These are phyloP conservation scores for Vanilla planifolia DNA, from an alignment of 106 monocot species.

Conservation along the genomic window DNA sequence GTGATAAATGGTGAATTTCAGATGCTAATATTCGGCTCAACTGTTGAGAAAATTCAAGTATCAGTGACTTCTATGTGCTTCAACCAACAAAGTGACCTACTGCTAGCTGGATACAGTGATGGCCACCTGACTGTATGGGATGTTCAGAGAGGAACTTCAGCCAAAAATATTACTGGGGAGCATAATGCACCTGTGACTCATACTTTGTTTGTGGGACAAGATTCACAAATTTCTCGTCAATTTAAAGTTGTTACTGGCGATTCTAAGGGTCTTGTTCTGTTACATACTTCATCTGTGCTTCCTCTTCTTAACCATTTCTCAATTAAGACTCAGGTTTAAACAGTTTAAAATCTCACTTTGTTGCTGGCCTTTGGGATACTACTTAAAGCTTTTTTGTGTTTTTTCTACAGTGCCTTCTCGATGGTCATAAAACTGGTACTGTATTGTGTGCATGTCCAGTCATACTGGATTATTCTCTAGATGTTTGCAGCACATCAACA, in stretches of 20 bases:
- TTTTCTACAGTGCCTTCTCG: slow-evolving; percentile 59
- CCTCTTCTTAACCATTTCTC: slow-evolving; percentile 77
- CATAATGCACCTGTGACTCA: slow-evolving; percentile 81
- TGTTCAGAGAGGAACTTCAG: slow-evolving; percentile 55
- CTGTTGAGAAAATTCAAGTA: slow-evolving; percentile 62
- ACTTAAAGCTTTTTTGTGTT: slow-evolving; percentile 6
- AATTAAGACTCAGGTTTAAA: slow-evolving; percentile 69
- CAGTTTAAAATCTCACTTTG: background rate
- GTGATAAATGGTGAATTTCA: slow-evolving; percentile 37
- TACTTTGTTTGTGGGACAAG: slow-evolving; percentile 76
- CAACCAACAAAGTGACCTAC: slow-evolving; percentile 87
- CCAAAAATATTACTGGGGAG: slow-evolving; percentile 72
- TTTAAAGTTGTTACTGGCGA: slow-evolving; percentile 91
- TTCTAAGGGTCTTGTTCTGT: slow-evolving; percentile 75
- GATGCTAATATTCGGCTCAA: slow-evolving; percentile 65
- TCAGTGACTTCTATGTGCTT: slow-evolving; percentile 96
- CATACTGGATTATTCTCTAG: slow-evolving; percentile 36
- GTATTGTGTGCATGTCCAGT: slow-evolving; percentile 74
- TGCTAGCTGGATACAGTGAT: slow-evolving; percentile 90
- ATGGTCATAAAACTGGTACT: slow-evolving; percentile 74
- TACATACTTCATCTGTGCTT: slow-evolving; percentile 75
- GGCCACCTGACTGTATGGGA: slow-evolving; percentile 93
- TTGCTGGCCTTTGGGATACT: background rate
- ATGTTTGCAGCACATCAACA: slow-evolving; percentile 31
- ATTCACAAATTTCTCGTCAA: slow-evolving; percentile 59